Conservation (phyloP, 148 eudicot genomes). For the Pouteria glomerata region DNA sequence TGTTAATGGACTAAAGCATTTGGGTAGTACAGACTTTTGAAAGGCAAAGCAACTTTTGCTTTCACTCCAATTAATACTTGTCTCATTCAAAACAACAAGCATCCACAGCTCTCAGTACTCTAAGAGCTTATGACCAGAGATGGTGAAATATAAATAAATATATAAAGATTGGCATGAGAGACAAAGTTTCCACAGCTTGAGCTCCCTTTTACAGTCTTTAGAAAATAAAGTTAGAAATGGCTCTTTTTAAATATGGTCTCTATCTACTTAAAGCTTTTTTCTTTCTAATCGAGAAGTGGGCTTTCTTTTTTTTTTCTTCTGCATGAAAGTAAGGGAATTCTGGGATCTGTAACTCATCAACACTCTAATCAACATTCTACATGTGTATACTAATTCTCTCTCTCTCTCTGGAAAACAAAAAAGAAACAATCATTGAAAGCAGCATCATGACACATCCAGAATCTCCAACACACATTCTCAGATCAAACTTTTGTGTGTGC, state of each 20-base stretch:
- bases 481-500: too few relatives aligned
- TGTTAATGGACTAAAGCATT: not conserved
- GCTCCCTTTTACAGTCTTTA: slow-evolving; percentile 4
- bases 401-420: too few relatives aligned
- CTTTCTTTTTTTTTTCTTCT: not conserved
- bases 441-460: too few relatives aligned
- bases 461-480: too few relatives aligned
- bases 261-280: not conserved
- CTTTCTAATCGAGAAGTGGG: not conserved
- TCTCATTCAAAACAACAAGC: not conserved
- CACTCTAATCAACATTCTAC: not conserved
- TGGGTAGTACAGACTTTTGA: not conserved
- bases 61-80: not conserved
- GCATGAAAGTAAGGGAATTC: not conserved
- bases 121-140: too few relatives aligned
- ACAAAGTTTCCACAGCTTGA: slow-evolving; percentile 2
- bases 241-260: not conserved
- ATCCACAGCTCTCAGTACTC: not conserved
- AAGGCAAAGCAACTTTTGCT: not conserved
- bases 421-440: too few relatives aligned
- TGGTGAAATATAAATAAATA: not conserved
- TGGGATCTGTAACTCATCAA: not conserved
- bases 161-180: not conserved
- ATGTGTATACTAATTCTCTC: not conserved
- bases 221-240: not conserved